These are phyloP conservation scores for Thecaphora thlaspeos DNA, from an alignment of 1,284 basidiomycete species.

Conservation along the genomic window DNA sequence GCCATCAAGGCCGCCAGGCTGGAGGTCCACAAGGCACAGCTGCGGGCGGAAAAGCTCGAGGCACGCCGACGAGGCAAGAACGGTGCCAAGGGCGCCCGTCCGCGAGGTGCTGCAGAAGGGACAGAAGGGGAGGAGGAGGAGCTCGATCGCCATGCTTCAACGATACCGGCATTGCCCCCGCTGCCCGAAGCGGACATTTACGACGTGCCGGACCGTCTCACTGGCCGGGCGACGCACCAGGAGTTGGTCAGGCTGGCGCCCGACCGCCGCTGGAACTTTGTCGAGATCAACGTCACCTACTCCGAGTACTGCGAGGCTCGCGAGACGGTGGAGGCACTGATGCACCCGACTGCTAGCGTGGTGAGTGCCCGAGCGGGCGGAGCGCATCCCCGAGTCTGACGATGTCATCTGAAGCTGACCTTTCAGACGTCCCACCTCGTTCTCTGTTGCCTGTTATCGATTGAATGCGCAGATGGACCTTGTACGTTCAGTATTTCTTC, in stretches of 20 bases:
- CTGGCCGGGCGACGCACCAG: constrained; percentile 72
- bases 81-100: too few relatives aligned
- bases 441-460: too few relatives aligned
- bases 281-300: constrained; percentile 81
- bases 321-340: constrained; percentile 14
- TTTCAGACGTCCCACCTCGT: too few relatives aligned
- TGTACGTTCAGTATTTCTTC: too few relatives aligned
- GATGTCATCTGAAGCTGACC: too few relatives aligned
- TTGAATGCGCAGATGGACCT: too few relatives aligned
- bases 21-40: constrained; percentile 41
- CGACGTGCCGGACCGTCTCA: constrained; percentile 80
- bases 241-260: constrained; percentile 75
- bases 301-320: constrained; percentile 62
- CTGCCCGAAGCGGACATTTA: constrained; percentile 60
- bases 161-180: too few relatives aligned
- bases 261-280: constrained; percentile 82
- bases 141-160: too few relatives aligned
- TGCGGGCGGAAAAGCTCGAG: constrained; percentile 3
- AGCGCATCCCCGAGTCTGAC: too few relatives aligned
- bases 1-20: constrained; percentile 59
- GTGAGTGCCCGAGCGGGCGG: constrained; percentile 14
- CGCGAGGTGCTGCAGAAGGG: too few relatives aligned
- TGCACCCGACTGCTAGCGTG: constrained; percentile 40
- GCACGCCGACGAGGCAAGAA: too few relatives aligned
- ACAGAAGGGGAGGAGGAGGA: too few relatives aligned